Evolutionary conservation across 352 stramenopile genomes (phyloP).

Genomic region (Phytophthora pisi): DNA sequence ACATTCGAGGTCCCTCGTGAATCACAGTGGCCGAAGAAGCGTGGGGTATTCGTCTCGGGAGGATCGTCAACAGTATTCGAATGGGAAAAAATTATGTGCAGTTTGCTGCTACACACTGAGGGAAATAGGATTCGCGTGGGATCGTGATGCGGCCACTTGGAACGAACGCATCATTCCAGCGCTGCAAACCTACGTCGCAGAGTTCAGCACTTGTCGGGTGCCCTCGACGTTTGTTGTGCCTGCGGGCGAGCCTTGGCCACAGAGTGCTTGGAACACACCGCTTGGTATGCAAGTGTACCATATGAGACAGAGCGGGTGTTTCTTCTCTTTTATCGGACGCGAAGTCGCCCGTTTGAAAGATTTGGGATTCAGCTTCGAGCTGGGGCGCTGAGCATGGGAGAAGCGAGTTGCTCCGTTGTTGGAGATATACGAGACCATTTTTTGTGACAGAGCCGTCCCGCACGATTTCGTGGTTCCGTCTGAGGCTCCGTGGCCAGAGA

Average conservation of each 20-base stretch:
- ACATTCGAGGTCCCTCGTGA: background rate
- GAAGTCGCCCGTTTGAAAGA: background rate
- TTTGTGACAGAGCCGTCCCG: slow-evolving; percentile 12
- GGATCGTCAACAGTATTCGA: background rate
- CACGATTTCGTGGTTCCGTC: slow-evolving; percentile 26
- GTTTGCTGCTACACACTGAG: background rate
- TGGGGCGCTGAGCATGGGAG: background rate
- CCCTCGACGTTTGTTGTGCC: background rate
- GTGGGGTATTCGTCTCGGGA: background rate
- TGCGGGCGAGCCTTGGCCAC: background rate
- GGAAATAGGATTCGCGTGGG: background rate
- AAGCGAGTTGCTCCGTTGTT: background rate
- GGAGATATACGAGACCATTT: background rate
- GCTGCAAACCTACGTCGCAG: background rate
- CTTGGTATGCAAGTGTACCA: slow-evolving; percentile 21
- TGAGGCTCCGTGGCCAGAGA: background rate
- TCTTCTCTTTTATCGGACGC: slow-evolving; percentile 43
- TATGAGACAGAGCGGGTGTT: slow-evolving; percentile 31
- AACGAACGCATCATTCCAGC: background rate
- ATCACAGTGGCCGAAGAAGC: background rate
- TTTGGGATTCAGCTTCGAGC: slow-evolving; percentile 38
- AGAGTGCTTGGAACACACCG: slow-evolving; percentile 22
- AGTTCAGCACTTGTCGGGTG: background rate
- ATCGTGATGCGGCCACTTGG: background rate
- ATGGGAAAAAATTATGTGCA: background rate